A percentile compares a stretch with the other conserved stretches of the same genome.
Conservation (phyloP, 306 rosid genomes). For the Sicyos edulis region DNA sequence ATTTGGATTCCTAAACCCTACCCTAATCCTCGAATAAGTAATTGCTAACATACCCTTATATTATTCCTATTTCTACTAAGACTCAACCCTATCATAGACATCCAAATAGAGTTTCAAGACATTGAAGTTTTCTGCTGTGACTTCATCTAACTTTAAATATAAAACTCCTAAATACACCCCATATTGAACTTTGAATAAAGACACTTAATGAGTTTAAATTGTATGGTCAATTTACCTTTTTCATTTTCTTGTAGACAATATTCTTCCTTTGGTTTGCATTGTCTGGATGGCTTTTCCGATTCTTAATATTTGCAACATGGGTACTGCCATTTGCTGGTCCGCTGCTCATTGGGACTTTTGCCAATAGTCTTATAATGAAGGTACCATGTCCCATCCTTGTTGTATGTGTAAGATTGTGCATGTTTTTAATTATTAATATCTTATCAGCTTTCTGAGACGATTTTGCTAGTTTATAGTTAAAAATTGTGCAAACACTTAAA, state of each 20-base stretch:
- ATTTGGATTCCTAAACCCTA: too few relatives aligned
- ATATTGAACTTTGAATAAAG: background rate
- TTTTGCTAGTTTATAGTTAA: slow-evolving; percentile 4
- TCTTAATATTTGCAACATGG: slow-evolving; percentile 67
- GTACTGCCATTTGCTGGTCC: slow-evolving; percentile 95
- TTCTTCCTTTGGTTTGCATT: slow-evolving; percentile 93
- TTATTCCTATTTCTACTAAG: too few relatives aligned
- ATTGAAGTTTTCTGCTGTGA: background rate
- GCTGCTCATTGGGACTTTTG: slow-evolving; percentile 75
- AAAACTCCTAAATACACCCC: background rate
- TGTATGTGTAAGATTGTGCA: slow-evolving; percentile 1
- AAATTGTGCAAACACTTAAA: slow-evolving; percentile 7
- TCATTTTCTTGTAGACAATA: slow-evolving; percentile 53
- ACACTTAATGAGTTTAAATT: background rate
- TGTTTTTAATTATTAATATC: background rate
- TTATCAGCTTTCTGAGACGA: slow-evolving; percentile 1
- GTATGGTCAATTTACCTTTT: background rate
- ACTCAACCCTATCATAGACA: too few relatives aligned
- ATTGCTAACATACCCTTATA: too few relatives aligned
- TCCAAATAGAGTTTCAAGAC: background rate
- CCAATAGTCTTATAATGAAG: slow-evolving; percentile 74
- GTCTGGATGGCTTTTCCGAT: slow-evolving; percentile 94
- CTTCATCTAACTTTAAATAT: background rate
- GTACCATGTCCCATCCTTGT: slow-evolving; percentile 34
- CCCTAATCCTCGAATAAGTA: too few relatives aligned